Evolutionary conservation across 192 early-diverging fungal species (phyloP), one percentile per base, ranked within the genome.

Genomic region (Mortierella alpina): DNA sequence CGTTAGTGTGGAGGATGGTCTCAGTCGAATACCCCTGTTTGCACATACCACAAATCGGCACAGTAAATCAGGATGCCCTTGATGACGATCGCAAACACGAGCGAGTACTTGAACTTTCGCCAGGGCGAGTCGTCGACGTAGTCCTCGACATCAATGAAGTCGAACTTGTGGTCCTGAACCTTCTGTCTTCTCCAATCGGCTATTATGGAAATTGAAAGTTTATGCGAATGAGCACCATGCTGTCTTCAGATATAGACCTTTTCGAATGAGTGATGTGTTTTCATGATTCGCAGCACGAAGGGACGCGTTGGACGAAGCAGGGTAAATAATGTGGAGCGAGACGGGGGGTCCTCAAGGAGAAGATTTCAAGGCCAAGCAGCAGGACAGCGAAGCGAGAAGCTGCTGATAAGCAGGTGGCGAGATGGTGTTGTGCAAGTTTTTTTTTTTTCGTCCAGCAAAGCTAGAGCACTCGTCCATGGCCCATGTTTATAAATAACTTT

Each of bases 131-230:
- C 68, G 57, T 86, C 75, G 40, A 83, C 39, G 83, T 92, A 95
- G 56, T 94, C 92, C 18, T 94, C 89, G 51, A 94, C 86, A 74
- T 96, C 93, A 48, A 96, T 86, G 73, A 90, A 94, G 84, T 95
- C 94, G 76, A 96, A 96, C 79, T 94, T 95, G 85, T 96, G 93
- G 84, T 95, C 95, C 67, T 85, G 66, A 52, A 94, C 89, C 60
- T 90, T 86, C 68, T 93, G 92, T 61, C 93, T 83, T 86, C 91
- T 93, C 94, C 95, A 94, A 55, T 92, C 91, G 39, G 87, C 87
- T 80, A 67, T 61, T 61, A 6, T 31, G 31, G 31, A 31, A 31
- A 31, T 31, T 31, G 31, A 31, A 31, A 31, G 17, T 15, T 51
- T 51, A n/a, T 15, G 17, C 17, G 50, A 51, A n/a, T 15, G 50